Evolutionary conservation across 805 yeast genomes (phyloP).

Genomic region (Kodamaea lidongshanica): DNA sequence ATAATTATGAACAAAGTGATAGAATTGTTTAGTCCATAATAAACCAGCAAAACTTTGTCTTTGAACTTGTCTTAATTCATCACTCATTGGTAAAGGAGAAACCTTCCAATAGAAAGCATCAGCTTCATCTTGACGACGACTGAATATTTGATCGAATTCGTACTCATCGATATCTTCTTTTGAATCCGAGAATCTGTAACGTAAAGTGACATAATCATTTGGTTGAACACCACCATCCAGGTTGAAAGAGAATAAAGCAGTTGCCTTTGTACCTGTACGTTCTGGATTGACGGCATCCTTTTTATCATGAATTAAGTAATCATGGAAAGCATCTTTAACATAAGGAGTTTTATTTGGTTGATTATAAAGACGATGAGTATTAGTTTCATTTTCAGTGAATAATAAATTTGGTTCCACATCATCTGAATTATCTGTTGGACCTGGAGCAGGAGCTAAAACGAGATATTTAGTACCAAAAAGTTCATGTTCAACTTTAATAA

Average conservation of each 20-base stretch:
- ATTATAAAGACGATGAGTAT: constrained; percentile 58
- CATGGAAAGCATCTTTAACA: constrained; percentile 91
- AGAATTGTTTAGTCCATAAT: constrained; percentile 90
- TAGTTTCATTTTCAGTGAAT: constrained; percentile 89
- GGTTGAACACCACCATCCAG: constrained; percentile 74
- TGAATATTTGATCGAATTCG: constrained; percentile 62
- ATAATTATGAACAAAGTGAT: constrained; percentile 75
- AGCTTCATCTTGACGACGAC: constrained; percentile 75
- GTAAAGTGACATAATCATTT: constrained; percentile 78
- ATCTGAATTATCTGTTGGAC: constrained; percentile 41
- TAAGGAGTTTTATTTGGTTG: constrained; percentile 54
- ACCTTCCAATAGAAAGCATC: constrained; percentile 89
- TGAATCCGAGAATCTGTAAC: constrained; percentile 59
- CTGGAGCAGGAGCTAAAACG: constrained; percentile 81
- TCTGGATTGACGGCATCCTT: constrained; percentile 64
- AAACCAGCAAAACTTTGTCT: constrained; percentile 93
- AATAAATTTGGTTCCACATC: constrained; percentile 73
- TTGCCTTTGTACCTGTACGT: constrained; percentile 69
- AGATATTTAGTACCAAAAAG: constrained; percentile 60
- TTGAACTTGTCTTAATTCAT: constrained; percentile 74
- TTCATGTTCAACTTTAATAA: constrained; percentile 58
- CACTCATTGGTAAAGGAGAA: constrained; percentile 77
- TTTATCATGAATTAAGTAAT: constrained; percentile 58
- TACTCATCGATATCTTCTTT: constrained; percentile 58
- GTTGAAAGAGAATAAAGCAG: constrained; percentile 79